Evolutionary conservation across 495 filamentous ascomycete species (phyloP).

Genomic region (Corynascus novoguineensis): DNA sequence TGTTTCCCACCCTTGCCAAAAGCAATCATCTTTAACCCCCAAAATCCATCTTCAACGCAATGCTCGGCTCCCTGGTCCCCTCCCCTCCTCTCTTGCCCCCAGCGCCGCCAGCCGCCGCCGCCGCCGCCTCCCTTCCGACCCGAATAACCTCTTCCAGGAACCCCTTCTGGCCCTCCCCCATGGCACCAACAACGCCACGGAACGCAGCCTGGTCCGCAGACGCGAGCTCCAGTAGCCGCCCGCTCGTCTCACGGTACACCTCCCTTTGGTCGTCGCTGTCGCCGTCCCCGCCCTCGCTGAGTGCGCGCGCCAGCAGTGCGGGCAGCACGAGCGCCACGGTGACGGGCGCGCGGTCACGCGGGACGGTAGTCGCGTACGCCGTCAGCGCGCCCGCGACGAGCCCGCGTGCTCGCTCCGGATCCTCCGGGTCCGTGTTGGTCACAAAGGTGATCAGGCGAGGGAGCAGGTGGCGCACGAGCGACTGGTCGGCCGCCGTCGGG

Average conservation of each 20-base stretch:
- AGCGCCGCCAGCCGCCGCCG: background rate
- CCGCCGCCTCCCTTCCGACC: constrained; percentile 41
- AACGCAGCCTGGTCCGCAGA: constrained; percentile 67
- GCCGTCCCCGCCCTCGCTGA: constrained; percentile 45
- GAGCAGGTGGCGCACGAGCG: constrained; percentile 65
- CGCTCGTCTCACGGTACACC: constrained; percentile 67
- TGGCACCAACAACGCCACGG: constrained; percentile 62
- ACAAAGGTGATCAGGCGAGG: constrained; percentile 74
- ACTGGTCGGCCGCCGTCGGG: constrained; percentile 61
- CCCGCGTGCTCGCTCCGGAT: constrained; percentile 66
- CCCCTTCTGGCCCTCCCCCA: constrained; percentile 64
- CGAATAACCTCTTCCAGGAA: constrained; percentile 82
- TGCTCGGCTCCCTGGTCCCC: constrained; percentile 63
- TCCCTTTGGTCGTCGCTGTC: no score
- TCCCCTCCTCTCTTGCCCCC: constrained; percentile 28
- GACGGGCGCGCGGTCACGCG: constrained; percentile 44
- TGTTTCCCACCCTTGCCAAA: background rate
- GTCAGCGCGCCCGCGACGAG: constrained; percentile 45
- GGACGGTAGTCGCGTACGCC: constrained; percentile 22
- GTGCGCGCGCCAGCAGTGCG: constrained; percentile 68
- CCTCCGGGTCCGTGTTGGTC: constrained; percentile 57
- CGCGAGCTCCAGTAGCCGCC: constrained; percentile 73
- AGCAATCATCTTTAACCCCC: constrained; percentile 27
- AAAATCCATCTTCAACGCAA: constrained; percentile 95
- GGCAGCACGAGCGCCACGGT: constrained; percentile 73